These are phyloP conservation scores for Quercus mongolica DNA, from an alignment of 306 rosid species.

Conservation along the genomic window DNA sequence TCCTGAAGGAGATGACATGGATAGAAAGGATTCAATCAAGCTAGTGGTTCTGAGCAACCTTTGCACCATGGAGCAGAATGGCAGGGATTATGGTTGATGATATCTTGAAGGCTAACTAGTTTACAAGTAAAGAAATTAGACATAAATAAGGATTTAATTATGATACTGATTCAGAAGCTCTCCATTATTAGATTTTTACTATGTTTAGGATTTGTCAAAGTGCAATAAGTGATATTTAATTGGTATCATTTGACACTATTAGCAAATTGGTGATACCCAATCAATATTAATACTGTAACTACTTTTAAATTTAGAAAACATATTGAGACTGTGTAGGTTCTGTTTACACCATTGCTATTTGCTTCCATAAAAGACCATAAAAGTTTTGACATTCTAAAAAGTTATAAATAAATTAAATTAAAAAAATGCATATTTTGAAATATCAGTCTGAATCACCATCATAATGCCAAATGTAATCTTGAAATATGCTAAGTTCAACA, in stretches of 20 bases:
- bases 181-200: neutral
- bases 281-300: neutral
- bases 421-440: neutral
- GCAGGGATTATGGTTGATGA: neutral
- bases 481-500: conserved; percentile 2
- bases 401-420: neutral
- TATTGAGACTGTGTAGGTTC: neutral
- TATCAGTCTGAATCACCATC: neutral
- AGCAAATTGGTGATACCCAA: neutral
- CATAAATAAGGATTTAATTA: neutral
- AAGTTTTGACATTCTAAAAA: neutral
- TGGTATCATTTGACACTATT: neutral
- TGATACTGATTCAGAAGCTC: neutral
- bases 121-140: neutral
- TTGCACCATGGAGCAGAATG: neutral
- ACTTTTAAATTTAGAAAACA: neutral
- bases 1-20: neutral
- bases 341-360: neutral
- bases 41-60: neutral
- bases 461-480: neutral
- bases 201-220: neutral
- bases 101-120: neutral
- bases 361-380: neutral
- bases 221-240: neutral
- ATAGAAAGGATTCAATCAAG: neutral